These are phyloP conservation scores for Daldinia grandis DNA, from an alignment of 495 filamentous ascomycete species.

Conservation along the genomic window DNA sequence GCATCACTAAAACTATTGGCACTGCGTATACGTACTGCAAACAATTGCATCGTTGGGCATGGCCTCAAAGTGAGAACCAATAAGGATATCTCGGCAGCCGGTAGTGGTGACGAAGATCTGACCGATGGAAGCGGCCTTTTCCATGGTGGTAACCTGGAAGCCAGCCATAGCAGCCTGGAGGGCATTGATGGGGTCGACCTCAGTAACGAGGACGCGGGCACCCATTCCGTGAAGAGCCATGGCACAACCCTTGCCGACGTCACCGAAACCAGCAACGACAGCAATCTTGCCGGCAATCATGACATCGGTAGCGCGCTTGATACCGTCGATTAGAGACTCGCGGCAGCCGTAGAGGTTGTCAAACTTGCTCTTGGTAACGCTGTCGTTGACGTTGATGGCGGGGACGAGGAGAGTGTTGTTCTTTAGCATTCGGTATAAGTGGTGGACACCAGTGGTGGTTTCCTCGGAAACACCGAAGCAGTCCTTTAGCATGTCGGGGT, in stretches of 20 bases:
- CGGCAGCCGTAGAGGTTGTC: slow-evolving; percentile 99
- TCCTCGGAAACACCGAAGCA: slow-evolving; percentile 99
- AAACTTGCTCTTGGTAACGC: slow-evolving; percentile 99
- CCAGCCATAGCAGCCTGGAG: slow-evolving; percentile 98
- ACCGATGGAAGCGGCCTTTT: slow-evolving; percentile 83
- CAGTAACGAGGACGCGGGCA: slow-evolving; percentile 94
- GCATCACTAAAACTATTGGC: not conserved
- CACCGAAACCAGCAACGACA: slow-evolving; percentile 97
- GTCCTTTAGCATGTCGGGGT: slow-evolving; percentile 95
- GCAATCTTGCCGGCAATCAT: slow-evolving; percentile 99
- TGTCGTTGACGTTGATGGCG: slow-evolving; percentile 99
- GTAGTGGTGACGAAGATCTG: slow-evolving; percentile 99
- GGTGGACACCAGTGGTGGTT: slow-evolving; percentile 99
- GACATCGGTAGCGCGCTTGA: slow-evolving; percentile 99
- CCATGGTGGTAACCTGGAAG: slow-evolving; percentile 97
- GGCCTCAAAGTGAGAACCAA: slow-evolving; percentile 88
- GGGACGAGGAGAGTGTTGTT: slow-evolving; percentile 87
- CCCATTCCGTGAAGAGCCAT: slow-evolving; percentile 96
- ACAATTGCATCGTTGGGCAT: slow-evolving; percentile 99
- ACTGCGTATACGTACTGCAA: slow-evolving; percentile 76
- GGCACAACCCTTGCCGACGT: slow-evolving; percentile 98
- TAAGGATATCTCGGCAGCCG: slow-evolving; percentile 97
- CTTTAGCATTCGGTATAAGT: slow-evolving; percentile 98
- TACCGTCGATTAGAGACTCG: slow-evolving; percentile 98
- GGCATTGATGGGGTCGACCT: slow-evolving; percentile 99